A percentile compares a stretch with the other conserved stretches of the same genome.
These are phyloP conservation scores for Colletotrichum orchidophilum DNA, from an alignment of 2,329 filamentous ascomycete species.

Conservation along the genomic window DNA sequence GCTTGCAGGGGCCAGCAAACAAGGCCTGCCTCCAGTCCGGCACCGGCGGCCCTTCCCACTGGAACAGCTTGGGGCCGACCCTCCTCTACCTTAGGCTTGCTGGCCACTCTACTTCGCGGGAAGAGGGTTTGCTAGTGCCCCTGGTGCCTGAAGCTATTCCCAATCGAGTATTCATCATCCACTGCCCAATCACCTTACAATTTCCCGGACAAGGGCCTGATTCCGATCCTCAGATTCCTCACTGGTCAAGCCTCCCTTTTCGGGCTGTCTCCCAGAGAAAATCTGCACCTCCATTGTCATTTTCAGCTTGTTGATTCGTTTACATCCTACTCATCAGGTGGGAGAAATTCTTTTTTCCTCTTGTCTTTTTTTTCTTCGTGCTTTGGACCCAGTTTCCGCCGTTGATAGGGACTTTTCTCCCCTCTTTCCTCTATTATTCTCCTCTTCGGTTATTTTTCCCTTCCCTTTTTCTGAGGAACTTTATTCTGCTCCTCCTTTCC, in stretches of 20 bases:
- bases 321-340: background rate
- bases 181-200: constrained; percentile 31
- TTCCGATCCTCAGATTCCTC: constrained; percentile 7
- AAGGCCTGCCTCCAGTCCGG: background rate
- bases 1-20: background rate
- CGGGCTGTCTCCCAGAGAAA: background rate
- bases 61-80: background rate
- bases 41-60: constrained; percentile 13
- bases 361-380: background rate
- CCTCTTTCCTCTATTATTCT: background rate
- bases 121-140: constrained; percentile 23
- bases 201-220: constrained; percentile 20
- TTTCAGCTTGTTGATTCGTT: background rate
- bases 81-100: background rate
- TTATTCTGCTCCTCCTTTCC: background rate
- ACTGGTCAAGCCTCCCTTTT: constrained; percentile 16
- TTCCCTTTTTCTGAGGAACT: background rate
- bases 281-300: constrained; percentile 21
- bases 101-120: background rate
- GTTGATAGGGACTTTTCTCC: background rate
- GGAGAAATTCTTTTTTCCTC: background rate
- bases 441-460: background rate
- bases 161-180: constrained; percentile 7
- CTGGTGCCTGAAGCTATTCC: constrained; percentile 31
- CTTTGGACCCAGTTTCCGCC: background rate